Evolutionary conservation across 169 alveolate genomes (phyloP).

Genomic region (Plasmodium blacklocki): DNA sequence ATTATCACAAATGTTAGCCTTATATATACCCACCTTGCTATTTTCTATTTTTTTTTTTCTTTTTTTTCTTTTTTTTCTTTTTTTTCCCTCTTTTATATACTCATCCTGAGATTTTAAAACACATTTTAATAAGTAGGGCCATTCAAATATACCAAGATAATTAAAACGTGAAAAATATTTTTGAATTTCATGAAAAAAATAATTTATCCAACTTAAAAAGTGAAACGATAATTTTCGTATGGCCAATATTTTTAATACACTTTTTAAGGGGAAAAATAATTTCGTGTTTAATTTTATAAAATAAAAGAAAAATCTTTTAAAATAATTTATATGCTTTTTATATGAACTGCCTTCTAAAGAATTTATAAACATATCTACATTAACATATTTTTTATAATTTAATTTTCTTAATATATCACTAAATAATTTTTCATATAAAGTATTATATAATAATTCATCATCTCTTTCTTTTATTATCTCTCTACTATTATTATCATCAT

Average conservation of each 20-base stretch:
- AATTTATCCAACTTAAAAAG: constrained; percentile 15
- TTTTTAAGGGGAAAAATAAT: constrained; percentile 41
- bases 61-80: background rate
- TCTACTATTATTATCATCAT: background rate
- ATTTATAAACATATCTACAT: constrained; percentile 17
- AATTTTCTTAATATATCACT: constrained; percentile 48
- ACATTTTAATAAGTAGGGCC: constrained; percentile 46
- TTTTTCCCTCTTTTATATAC: constrained; percentile 6
- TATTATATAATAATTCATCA: background rate
- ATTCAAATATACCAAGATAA: constrained; percentile 44
- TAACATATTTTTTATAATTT: constrained; percentile 46
- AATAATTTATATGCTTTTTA: constrained; percentile 17
- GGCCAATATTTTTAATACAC: constrained; percentile 29
- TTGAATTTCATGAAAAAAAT: constrained; percentile 33
- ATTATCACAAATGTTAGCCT: background rate
- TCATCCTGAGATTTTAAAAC: constrained; percentile 32
- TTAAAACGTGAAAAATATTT: background rate
- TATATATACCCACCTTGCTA: background rate
- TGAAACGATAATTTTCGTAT: constrained; percentile 36
- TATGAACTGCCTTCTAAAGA: background rate
- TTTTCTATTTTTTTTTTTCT: background rate
- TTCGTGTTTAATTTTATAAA: constrained; percentile 18
- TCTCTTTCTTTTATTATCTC: constrained; percentile 4
- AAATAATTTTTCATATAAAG: constrained; percentile 30
- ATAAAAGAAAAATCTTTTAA: constrained; percentile 16